phyloP scores from a whole-genome alignment of 2,329 filamentous ascomycete genomes.

The Xylaria polymorpha region DNA sequence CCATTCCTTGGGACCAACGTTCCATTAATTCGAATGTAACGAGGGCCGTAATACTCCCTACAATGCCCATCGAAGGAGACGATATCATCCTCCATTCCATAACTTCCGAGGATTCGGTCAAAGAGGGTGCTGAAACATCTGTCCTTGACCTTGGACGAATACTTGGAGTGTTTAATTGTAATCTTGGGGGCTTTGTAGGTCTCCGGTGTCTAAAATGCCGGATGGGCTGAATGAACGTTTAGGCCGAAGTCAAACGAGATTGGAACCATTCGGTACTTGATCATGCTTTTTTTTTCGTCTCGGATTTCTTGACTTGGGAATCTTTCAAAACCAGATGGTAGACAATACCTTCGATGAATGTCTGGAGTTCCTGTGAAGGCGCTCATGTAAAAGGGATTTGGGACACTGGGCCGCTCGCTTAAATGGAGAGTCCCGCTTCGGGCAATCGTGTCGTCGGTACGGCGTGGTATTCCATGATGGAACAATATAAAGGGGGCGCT shows the following conservation, averaged over 20 bases:
- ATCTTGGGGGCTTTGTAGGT: not conserved
- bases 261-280: not conserved
- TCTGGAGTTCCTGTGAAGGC: not conserved
- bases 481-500: not conserved
- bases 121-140: not conserved
- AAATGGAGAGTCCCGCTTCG: not conserved
- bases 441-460: not conserved
- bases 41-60: not conserved
- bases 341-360: not conserved
- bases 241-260: conserved; percentile 8
- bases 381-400: not conserved
- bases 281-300: not conserved
- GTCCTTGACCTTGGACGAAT: no score
- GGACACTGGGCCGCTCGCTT: not conserved
- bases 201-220: conserved; percentile 11
- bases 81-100: not conserved
- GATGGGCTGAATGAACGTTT: conserved; percentile 1
- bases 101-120: not conserved
- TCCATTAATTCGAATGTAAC: not conserved
- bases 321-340: not conserved
- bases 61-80: not conserved
- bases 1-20: not conserved
- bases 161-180: not conserved
- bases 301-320: not conserved
- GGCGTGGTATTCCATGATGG: not conserved